Base-by-base conservation (phyloP, 2,329 filamentous ascomycete species). In the Paecilomyces variotii region DNA sequence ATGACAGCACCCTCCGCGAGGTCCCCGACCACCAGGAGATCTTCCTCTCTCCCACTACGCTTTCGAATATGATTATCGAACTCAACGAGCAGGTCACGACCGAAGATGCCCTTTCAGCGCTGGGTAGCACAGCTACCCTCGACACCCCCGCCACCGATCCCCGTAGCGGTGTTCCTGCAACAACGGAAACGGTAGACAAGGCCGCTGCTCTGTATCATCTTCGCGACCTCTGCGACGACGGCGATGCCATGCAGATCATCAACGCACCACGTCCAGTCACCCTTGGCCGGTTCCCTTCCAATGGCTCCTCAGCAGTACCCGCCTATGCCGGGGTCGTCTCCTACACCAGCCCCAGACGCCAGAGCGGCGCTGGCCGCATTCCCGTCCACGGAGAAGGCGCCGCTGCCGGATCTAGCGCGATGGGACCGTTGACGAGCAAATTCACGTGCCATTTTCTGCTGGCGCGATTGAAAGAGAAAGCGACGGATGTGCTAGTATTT, bases 21-120 rank as follows among this genome's bases (percentile, higher is more conserved):
- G 67, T 76, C 56, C 74, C 74, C 50, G 70, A 75, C 61, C 89
- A 95, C 74, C 92, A 97, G 78, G 93, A 97, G 79, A 88, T 97
- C 65, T 96, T 87, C 78, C 87, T 97, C 68, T 91, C 95, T 71
- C 82, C 84, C 63, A 82, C 88, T 62, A 91, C 91, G 55, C 92
- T 92, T 73, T 90, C 90, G 2, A 91, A 84, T 75, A 86, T 96
- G 72, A 92, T 96, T 66, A 83, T 97, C 74, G 93, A 97, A 68
- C 90, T 97, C 68, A 88, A 89, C 57, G 88, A 97, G 78, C 88
- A 89, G 58, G 87, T 96, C 25, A 83, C 69, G 2, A 56, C 62
- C 28, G 62, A 64, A 45, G 65, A 70, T 26, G 68, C 68, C 5
- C 63, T 68, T 28, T 59, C 64, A 57, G 61, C 60, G 26, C 60